phyloP scores from a whole-genome alignment of 768 basidiomycete species.

The Lactarius indigo region DNA sequence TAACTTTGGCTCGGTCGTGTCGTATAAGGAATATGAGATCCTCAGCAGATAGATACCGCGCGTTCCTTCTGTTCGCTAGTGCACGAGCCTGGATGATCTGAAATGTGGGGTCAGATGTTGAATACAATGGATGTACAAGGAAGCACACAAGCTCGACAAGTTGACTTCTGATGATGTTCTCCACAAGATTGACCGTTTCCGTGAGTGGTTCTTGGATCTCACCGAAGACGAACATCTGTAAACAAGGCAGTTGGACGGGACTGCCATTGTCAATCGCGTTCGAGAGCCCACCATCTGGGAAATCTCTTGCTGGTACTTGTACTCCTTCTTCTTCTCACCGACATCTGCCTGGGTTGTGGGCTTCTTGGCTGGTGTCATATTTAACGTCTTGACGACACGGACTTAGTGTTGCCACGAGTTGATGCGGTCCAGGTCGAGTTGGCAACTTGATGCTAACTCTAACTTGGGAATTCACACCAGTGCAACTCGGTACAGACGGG shows the following conservation, averaged over 20 bases:
- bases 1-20: slow-evolving; percentile 91
- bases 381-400: background rate
- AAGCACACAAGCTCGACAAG: slow-evolving; percentile 79
- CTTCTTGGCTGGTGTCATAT: slow-evolving; percentile 26
- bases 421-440: too few species aligned
- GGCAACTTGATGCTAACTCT: too few species aligned
- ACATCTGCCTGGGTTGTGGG: slow-evolving; percentile 9
- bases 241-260: slow-evolving; percentile 2
- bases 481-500: too few species aligned
- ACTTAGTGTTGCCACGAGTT: too few species aligned
- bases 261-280: background rate
- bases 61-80: slow-evolving; percentile 76
- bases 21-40: slow-evolving; percentile 96
- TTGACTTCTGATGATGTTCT: slow-evolving; percentile 89
- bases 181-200: slow-evolving; percentile 90
- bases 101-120: slow-evolving; percentile 12
- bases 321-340: slow-evolving; percentile 45
- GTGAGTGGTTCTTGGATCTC: slow-evolving; percentile 87
- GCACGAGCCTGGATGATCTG: slow-evolving; percentile 89
- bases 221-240: slow-evolving; percentile 94
- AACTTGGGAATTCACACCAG: too few species aligned
- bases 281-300: slow-evolving; percentile 74
- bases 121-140: background rate
- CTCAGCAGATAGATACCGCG: slow-evolving; percentile 84
- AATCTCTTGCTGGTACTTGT: slow-evolving; percentile 90